Conservation (phyloP, 805 yeast species). For the Torulaspora quercuum region DNA sequence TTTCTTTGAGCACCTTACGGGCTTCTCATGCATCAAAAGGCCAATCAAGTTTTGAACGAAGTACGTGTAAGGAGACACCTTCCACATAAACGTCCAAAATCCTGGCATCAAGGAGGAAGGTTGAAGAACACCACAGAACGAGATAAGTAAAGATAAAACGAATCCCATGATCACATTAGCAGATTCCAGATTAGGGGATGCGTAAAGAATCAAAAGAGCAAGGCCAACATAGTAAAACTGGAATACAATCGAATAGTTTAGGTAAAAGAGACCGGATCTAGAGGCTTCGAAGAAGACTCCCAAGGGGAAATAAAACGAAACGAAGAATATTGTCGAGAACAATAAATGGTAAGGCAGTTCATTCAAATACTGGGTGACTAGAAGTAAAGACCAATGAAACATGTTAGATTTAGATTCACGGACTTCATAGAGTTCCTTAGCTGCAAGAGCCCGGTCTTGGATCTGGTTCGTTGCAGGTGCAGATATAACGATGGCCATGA, state of each 20-base stretch:
- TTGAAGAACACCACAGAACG: constrained; percentile 70
- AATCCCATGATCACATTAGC: constrained; percentile 60
- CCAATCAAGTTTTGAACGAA: constrained; percentile 55
- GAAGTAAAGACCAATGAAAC: constrained; percentile 63
- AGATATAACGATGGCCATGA: constrained; percentile 54
- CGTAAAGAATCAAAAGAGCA: constrained; percentile 50
- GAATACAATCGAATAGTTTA: constrained; percentile 45
- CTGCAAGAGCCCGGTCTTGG: constrained; percentile 53
- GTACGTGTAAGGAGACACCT: constrained; percentile 69
- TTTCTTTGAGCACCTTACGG: constrained; percentile 45
- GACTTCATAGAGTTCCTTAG: constrained; percentile 63
- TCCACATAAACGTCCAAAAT: constrained; percentile 83
- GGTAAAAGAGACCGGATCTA: constrained; percentile 47
- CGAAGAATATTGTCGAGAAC: constrained; percentile 50
- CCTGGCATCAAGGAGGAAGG: constrained; percentile 60
- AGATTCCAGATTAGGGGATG: constrained; percentile 62
- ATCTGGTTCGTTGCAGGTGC: constrained; percentile 58
- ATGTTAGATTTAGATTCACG: constrained; percentile 70
- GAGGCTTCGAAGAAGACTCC: constrained; percentile 41
- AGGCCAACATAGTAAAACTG: constrained; percentile 46
- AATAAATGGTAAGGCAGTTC: constrained; percentile 60
- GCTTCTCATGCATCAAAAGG: constrained; percentile 47
- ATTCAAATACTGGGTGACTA: constrained; percentile 49
- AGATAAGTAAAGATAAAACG: constrained; percentile 52
- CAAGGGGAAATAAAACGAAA: constrained; percentile 51